Base-by-base conservation (phyloP, 2,329 filamentous ascomycete genomes). In the Elsinoe arachidis region DNA sequence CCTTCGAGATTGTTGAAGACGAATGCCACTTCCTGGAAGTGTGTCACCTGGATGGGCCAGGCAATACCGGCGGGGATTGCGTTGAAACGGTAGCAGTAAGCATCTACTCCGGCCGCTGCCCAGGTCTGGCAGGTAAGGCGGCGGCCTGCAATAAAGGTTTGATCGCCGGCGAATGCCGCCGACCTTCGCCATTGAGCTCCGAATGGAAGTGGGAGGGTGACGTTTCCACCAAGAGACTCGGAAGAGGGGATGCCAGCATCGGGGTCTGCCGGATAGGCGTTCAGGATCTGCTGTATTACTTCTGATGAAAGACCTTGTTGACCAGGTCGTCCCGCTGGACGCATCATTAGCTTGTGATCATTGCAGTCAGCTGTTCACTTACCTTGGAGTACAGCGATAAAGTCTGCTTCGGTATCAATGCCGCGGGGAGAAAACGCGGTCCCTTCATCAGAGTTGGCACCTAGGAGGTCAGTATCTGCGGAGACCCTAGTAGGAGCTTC, bases 41-140 rank as follows among this genome's bases (percentile, higher is more conserved):
- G 82, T 0, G 76, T 75, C 0, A 75, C 77, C 0, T 77, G 78
- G 1, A 69, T 65, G 1, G 70, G 67, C 10, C 71, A 68, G 0
- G 72, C 67, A 1, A 76, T 62, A 9, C 79, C 77, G 2, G 74
- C 72, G 0, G 76, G 69, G 14, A 77, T 68, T 7, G 80, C 80
- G 64, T 85, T 81, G 73, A 85, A 86, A 47, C 80, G 77, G 70
- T 84, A 86, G 63, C 77, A 80, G 71, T 82, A 85, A 9, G 79
- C 79, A 5, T 77, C 72, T 1, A 80, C 63, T 12, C 71, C 70
- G 30, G 72, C 68, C 9, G 70, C 69, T 11, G 79, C 72, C 76
- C 79, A 83, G 1, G 73, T 70, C 62, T 80, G 71, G 60, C 76
- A 78, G 4, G 78, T 76, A 19, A 76, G 70, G 2, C 82, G 75